Evolutionary conservation across 495 filamentous ascomycete genomes (phyloP), one percentile per base, ranked within the genome.

Genomic region (Echria macrotheca): DNA sequence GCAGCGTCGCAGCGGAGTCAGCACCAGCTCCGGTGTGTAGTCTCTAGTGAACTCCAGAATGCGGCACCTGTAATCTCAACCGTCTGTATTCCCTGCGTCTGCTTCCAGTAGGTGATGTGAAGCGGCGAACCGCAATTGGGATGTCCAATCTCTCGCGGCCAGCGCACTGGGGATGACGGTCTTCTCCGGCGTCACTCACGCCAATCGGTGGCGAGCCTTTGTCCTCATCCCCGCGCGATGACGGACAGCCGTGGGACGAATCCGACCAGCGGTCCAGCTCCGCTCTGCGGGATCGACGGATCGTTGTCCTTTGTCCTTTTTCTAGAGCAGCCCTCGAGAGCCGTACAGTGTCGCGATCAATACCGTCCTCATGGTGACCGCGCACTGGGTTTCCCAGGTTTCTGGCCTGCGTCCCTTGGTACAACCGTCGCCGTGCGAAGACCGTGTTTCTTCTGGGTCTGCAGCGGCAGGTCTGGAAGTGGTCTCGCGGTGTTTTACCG

Each of bases 401-500:
- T 31, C 7, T 31, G 6, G 28, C 28, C 28, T 31, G 7, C 12
- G 28, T 6, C 7, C 28, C 28, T 31, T 31, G 7, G 7, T 12
- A 31, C 7, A 31, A 31, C 28, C 28, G 28, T 31, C 35, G 24
- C 19, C 35, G 10, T 44, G 47, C 36, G 29, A 50, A 49, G 42
- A 40, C 42, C 35, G 26, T 24, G 46, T 39, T 41, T 21, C 22
- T 12, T 52, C 18, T 39, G n/a, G 21, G 10, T 32, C 24, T 15
- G 43, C 14, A 31, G 26, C 40, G 28, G 52, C 28, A 23, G 52
- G 52, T 42, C 52, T 43, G 45, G 43, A 41, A 51, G 15, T 14
- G 47, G 51, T 50, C 55, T 58, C 50, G 44, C 26, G 40, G 51
- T 54, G 53, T 56, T 56, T 60, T 56, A 54, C 50, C 43, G 44